phyloP scores from a whole-genome alignment of 306 rosid species.

The Calophaca sinica region DNA sequence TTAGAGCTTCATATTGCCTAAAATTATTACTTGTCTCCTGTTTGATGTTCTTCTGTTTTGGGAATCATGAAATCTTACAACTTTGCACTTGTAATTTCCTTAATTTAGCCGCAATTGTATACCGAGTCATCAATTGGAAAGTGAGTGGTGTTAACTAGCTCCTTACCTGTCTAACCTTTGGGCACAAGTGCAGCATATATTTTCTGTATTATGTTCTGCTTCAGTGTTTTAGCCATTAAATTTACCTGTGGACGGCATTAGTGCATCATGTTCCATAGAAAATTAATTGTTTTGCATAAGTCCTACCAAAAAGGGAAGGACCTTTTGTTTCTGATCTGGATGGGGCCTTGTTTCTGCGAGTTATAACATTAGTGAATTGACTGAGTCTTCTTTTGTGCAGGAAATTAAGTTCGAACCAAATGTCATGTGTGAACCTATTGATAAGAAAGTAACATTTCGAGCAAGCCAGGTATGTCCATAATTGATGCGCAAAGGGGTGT shows the following conservation, averaged over 20 bases:
- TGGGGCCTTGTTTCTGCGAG: not conserved
- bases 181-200: constrained; percentile 3
- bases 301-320: not conserved
- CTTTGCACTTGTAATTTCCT: not conserved
- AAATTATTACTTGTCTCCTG: not conserved
- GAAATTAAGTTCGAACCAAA: constrained; percentile 93
- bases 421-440: constrained; percentile 94
- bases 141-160: not conserved
- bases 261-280: not conserved
- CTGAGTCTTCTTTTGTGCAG: constrained; percentile 50
- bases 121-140: not conserved
- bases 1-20: not conserved
- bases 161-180: constrained; percentile 18
- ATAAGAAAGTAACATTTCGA: constrained; percentile 79
- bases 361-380: constrained; percentile 10
- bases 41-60: not conserved
- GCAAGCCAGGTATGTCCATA: constrained; percentile 70
- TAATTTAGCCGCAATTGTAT: not conserved
- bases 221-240: constrained; percentile 22
- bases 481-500: not conserved
- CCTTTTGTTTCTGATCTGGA: constrained; percentile 19
- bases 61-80: constrained; percentile 1
- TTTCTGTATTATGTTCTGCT: constrained; percentile 1
- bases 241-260: constrained; percentile 10
- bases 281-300: not conserved